Evolutionary conservation across 2,329 filamentous ascomycete genomes (phyloP).

Genomic region (Alternaria metachromatica): DNA sequence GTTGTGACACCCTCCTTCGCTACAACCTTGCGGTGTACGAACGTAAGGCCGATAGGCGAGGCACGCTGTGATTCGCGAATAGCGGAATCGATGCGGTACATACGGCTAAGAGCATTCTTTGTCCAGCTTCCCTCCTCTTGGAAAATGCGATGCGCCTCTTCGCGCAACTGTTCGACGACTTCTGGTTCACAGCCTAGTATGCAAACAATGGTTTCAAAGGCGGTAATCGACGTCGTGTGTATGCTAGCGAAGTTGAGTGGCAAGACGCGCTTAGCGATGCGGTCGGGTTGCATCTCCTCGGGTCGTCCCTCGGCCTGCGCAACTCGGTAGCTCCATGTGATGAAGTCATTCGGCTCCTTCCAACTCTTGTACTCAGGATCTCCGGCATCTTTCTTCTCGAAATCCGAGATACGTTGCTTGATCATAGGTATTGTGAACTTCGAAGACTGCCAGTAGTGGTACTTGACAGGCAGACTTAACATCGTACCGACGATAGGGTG

Average conservation of each 20-base stretch:
- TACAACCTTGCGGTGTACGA: slow-evolving; percentile 57
- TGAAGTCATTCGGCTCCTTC: slow-evolving; percentile 61
- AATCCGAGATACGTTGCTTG: slow-evolving; percentile 56
- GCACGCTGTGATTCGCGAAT: slow-evolving; percentile 62
- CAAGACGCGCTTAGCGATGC: slow-evolving; percentile 60
- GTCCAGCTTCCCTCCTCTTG: slow-evolving; percentile 54
- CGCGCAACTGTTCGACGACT: slow-evolving; percentile 45
- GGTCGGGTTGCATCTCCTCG: slow-evolving; percentile 56
- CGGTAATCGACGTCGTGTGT: slow-evolving; percentile 64
- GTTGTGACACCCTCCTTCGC: slow-evolving; percentile 79
- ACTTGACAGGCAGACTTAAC: slow-evolving; percentile 55
- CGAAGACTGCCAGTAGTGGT: slow-evolving; percentile 56
- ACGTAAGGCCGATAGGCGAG: slow-evolving; percentile 56
- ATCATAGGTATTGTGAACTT: slow-evolving; percentile 58
- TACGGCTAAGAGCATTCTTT: slow-evolving; percentile 53
- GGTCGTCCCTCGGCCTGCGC: slow-evolving; percentile 54
- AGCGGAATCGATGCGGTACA: slow-evolving; percentile 59
- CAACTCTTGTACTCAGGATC: slow-evolving; percentile 52
- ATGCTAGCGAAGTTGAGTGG: slow-evolving; percentile 66
- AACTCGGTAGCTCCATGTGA: slow-evolving; percentile 64
- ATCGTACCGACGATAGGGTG: slow-evolving; percentile 59
- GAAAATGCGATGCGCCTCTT: slow-evolving; percentile 51
- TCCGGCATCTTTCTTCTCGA: slow-evolving; percentile 51
- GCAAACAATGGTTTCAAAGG: slow-evolving; percentile 49
- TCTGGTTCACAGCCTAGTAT: slow-evolving; percentile 25